A percentile compares a stretch with the other conserved stretches of the same genome.
These are phyloP conservation scores for Pythium phragmitis DNA, from an alignment of 352 stramenopile genomes.

Conservation along the genomic window DNA sequence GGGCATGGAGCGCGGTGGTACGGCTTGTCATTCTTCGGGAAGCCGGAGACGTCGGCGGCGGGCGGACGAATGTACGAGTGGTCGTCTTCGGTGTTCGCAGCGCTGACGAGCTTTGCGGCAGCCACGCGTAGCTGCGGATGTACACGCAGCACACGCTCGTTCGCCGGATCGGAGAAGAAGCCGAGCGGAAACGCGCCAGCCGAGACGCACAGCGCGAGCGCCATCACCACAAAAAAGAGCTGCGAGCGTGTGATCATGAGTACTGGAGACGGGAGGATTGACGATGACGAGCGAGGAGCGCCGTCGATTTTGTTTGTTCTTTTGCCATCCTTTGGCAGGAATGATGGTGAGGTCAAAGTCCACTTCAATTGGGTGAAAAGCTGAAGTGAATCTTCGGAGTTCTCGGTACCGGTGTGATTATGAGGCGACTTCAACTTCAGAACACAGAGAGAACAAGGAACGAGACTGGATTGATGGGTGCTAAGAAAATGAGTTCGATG, in stretches of 20 bases:
- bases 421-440: conserved; percentile 7
- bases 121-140: not conserved
- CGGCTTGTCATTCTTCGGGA: conserved; percentile 43
- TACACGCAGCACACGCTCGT: conserved; percentile 10
- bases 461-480: not conserved
- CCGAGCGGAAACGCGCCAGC: conserved; percentile 10
- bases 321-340: not conserved
- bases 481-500: not conserved
- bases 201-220: conserved; percentile 1
- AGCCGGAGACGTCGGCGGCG: conserved; percentile 37
- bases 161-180: conserved; percentile 2
- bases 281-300: not conserved
- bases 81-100: not conserved
- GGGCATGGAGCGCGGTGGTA: conserved; percentile 65
- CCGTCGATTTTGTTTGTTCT: not conserved
- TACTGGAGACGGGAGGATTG: conserved; percentile 3
- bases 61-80: conserved; percentile 45
- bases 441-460: not conserved
- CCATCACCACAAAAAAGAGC: not conserved
- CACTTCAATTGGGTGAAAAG: conserved; percentile 11
- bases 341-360: conserved; percentile 6
- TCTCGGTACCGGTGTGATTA: no score
- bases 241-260: conserved; percentile 1
- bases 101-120: not conserved
- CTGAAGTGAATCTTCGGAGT: not conserved